phyloP scores from a whole-genome alignment of 345 rosid genomes.

The Limnanthes douglasii region DNA sequence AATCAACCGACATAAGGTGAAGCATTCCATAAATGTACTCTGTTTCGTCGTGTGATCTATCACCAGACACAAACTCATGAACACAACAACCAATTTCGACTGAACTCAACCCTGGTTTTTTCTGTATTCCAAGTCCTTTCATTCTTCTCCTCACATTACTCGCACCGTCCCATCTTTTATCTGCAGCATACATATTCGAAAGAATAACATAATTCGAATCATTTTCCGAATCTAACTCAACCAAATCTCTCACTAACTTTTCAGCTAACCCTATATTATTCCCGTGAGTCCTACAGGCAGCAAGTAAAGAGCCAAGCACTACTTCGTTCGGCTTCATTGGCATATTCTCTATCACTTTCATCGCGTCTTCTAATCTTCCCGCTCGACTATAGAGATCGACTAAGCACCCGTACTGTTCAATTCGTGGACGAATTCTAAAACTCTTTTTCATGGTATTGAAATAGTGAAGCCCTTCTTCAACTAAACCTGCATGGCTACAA shows the following conservation, averaged over 20 bases:
- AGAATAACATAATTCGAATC: constrained; percentile 63
- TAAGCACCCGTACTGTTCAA: constrained; percentile 80
- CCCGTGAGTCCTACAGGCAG: constrained; percentile 45
- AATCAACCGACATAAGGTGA: constrained; percentile 29
- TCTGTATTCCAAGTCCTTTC: constrained; percentile 60
- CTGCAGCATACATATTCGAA: constrained; percentile 56
- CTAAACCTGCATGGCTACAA: constrained; percentile 59
- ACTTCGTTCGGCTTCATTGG: constrained; percentile 68
- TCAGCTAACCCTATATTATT: constrained; percentile 44
- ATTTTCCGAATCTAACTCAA: constrained; percentile 24
- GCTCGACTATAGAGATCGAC: constrained; percentile 82
- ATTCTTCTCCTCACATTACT: constrained; percentile 48
- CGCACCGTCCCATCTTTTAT: constrained; percentile 63
- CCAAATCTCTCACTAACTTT: constrained; percentile 27
- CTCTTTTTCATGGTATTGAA: constrained; percentile 38
- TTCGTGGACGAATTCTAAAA: constrained; percentile 36
- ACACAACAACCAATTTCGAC: constrained; percentile 38
- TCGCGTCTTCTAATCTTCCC: constrained; percentile 61
- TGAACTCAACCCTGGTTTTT: constrained; percentile 59
- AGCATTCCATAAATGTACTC: constrained; percentile 26
- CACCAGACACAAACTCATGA: constrained; percentile 60
- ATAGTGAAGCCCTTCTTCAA: constrained; percentile 39
- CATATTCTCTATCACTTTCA: constrained; percentile 40
- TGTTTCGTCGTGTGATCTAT: constrained; percentile 32
- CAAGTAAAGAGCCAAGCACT: constrained; percentile 62